These are phyloP conservation scores for Fusarium proliferatum DNA, from an alignment of 2,329 filamentous ascomycete species.

Conservation along the genomic window DNA sequence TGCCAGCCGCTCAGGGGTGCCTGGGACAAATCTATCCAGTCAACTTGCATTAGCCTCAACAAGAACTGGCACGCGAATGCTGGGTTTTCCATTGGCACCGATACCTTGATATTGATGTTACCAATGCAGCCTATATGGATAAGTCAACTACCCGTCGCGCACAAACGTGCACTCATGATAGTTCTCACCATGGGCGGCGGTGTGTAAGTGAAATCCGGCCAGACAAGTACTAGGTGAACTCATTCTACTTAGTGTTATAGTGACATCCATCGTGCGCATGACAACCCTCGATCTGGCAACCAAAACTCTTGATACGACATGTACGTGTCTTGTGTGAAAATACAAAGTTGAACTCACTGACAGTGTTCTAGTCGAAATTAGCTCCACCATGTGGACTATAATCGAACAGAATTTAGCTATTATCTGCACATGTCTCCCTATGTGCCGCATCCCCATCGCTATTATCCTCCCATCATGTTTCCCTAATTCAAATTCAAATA, in stretches of 20 bases:
- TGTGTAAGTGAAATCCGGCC: constrained; percentile 50
- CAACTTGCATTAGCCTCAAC: constrained; percentile 58
- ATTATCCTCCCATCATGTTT: constrained; percentile 52
- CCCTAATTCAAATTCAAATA: constrained; percentile 30
- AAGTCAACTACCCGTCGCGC: constrained; percentile 54
- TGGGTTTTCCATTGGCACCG: constrained; percentile 58
- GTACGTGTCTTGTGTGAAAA: constrained; percentile 33
- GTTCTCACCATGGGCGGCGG: constrained; percentile 58
- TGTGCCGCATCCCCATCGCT: constrained; percentile 54
- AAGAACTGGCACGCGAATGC: constrained; percentile 63
- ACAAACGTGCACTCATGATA: constrained; percentile 55
- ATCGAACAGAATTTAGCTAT: constrained; percentile 55
- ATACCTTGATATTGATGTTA: constrained; percentile 58
- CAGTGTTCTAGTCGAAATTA: constrained; percentile 46
- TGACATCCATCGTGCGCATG: constrained; percentile 56
- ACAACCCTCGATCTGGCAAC: constrained; percentile 55
- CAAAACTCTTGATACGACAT: constrained; percentile 52
- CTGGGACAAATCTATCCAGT: constrained; percentile 57
- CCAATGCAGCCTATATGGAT: constrained; percentile 60
- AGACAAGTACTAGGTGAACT: background rate
- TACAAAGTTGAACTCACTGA: background rate
- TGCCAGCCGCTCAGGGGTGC: constrained; percentile 60
- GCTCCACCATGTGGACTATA: constrained; percentile 54
- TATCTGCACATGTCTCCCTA: constrained; percentile 54
- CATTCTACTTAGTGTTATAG: constrained; percentile 46